phyloP scores from a whole-genome alignment of 2,329 filamentous ascomycete species.

The Cyanodermella asteris region DNA sequence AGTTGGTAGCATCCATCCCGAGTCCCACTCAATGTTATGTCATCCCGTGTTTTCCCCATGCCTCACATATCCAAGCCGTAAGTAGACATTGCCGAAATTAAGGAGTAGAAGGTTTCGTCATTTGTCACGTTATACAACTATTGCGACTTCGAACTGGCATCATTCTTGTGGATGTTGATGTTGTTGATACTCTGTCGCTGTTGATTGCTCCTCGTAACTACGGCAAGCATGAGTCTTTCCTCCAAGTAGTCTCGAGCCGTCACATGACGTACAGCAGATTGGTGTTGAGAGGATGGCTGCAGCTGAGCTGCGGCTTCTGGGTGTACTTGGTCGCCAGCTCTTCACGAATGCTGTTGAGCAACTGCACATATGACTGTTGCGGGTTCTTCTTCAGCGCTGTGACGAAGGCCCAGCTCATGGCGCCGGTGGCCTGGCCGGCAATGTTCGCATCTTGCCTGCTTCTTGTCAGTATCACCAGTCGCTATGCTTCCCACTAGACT shows the following conservation, averaged over 20 bases:
- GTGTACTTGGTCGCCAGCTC: slow-evolving; percentile 68
- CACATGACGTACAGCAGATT: slow-evolving; percentile 8
- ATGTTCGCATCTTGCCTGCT: slow-evolving; percentile 74
- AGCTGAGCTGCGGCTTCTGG: slow-evolving; percentile 90
- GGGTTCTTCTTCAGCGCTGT: slow-evolving; percentile 75
- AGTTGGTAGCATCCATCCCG: too few relatives aligned
- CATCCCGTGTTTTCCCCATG: too few relatives aligned
- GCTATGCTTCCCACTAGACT: slow-evolving; percentile 19
- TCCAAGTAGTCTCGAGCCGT: background rate
- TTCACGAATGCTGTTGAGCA: slow-evolving; percentile 87
- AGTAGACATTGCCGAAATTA: too few relatives aligned
- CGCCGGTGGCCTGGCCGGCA: slow-evolving; percentile 70
- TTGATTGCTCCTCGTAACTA: too few relatives aligned
- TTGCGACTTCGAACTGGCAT: too few relatives aligned
- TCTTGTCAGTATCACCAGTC: slow-evolving; percentile 1
- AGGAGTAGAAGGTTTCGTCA: too few relatives aligned
- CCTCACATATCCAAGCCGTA: too few relatives aligned
- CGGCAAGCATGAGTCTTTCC: too few relatives aligned
- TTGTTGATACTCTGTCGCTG: too few relatives aligned
- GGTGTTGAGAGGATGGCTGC: slow-evolving; percentile 62
- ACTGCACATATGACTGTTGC: slow-evolving; percentile 85
- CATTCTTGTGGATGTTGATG: too few relatives aligned
- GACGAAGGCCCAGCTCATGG: slow-evolving; percentile 98
- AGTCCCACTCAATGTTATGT: too few relatives aligned
- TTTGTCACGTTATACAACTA: too few relatives aligned